Percentiles rank a stretch among this genome's conserved stretches.
Evolutionary conservation across 2,329 filamentous ascomycete species (phyloP).

Genomic region (Fusarium poae): DNA sequence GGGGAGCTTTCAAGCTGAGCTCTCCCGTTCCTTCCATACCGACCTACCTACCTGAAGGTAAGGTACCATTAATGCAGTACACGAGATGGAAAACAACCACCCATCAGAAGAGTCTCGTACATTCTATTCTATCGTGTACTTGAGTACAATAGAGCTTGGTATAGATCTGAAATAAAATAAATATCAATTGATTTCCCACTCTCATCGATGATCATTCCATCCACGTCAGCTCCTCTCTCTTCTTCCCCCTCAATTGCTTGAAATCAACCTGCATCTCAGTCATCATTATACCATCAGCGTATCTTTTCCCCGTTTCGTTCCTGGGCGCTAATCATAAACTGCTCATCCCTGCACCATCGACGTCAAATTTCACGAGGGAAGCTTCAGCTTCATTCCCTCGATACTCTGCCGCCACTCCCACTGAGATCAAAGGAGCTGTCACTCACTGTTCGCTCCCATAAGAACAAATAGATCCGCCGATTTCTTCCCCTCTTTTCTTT

Average conservation of each 20-base stretch:
- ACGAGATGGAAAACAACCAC: neutral
- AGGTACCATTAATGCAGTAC: neutral
- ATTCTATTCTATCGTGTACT: neutral
- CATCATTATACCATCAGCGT: slow-evolving; percentile 16
- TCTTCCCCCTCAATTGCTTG: neutral
- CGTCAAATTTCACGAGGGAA: slow-evolving; percentile 33
- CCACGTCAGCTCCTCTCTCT: slow-evolving; percentile 10
- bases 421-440: slow-evolving; percentile 28
- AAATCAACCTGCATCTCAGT: slow-evolving; percentile 8
- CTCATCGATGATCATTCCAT: neutral
- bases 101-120: slow-evolving; percentile 7
- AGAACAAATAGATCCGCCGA: slow-evolving; percentile 10
- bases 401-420: slow-evolving; percentile 22
- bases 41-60: neutral
- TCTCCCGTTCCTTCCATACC: neutral
- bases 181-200: slow-evolving; percentile 9
- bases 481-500: neutral
- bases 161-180: slow-evolving; percentile 3
- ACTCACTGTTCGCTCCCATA: slow-evolving; percentile 26
- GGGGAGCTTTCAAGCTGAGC: slow-evolving; percentile 7
- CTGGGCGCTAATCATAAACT: slow-evolving; percentile 28
- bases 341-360: slow-evolving; percentile 35
- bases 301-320: slow-evolving; percentile 42
- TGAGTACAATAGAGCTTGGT: neutral
- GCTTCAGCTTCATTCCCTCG: slow-evolving; percentile 35